Evolutionary conservation across 2,329 filamentous ascomycete genomes (phyloP).

Genomic region (Diplodia scrobiculata): DNA sequence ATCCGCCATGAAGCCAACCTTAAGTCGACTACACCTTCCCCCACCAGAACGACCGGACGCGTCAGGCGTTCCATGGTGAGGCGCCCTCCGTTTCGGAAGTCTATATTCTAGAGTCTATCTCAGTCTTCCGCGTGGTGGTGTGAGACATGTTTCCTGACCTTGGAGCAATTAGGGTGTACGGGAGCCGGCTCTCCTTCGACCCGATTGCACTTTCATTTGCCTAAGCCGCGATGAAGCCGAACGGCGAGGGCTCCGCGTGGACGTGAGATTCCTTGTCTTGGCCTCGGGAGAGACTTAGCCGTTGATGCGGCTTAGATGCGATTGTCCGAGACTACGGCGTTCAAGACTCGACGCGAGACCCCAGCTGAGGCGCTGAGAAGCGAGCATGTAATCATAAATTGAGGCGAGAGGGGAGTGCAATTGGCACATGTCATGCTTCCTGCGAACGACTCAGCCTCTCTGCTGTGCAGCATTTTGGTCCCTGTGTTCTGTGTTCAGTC

Average conservation of each 20-base stretch:
- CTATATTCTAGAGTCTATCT: slow-evolving; percentile 13
- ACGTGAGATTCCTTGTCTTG: not conserved
- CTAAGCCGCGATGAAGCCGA: not conserved
- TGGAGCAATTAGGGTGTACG: not conserved
- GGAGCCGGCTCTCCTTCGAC: not conserved
- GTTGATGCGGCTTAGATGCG: slow-evolving; percentile 5
- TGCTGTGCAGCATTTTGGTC: not conserved
- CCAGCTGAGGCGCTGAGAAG: not conserved
- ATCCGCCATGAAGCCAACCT: slow-evolving; percentile 24
- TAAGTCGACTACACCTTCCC: slow-evolving; percentile 23
- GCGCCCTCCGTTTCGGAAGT: slow-evolving; percentile 7
- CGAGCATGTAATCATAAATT: too few relatives aligned
- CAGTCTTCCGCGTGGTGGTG: slow-evolving; percentile 11
- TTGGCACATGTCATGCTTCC: not conserved
- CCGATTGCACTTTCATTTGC: slow-evolving; percentile 8
- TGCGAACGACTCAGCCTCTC: not conserved
- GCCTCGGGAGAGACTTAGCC: slow-evolving; percentile 9
- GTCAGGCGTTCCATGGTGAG: slow-evolving; percentile 1
- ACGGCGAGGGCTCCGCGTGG: slow-evolving; percentile 5
- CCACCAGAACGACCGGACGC: not conserved
- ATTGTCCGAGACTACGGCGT: slow-evolving; percentile 14
- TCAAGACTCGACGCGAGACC: slow-evolving; percentile 9
- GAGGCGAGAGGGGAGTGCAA: not conserved
- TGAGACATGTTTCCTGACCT: not conserved
- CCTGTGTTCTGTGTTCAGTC: not conserved